A percentile compares a stretch with the other conserved stretches of the same genome.
These are phyloP conservation scores for Fraxinus ornus DNA, from an alignment of 305 asterid species.

Conservation along the genomic window DNA sequence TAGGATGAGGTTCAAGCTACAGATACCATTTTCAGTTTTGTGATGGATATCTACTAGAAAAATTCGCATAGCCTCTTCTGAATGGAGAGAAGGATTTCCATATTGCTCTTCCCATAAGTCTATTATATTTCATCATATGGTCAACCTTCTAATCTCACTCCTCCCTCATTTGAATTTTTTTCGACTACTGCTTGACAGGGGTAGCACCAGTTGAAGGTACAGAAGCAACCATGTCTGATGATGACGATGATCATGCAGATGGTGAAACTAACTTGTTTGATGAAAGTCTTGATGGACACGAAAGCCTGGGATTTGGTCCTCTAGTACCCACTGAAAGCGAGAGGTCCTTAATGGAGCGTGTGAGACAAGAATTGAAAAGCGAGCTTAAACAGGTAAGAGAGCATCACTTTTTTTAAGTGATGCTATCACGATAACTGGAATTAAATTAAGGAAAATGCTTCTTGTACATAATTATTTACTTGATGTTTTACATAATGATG, in stretches of 20 bases:
- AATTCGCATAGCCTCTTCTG: background rate
- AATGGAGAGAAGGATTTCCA: background rate
- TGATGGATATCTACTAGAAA: background rate
- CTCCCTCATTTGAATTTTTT: background rate
- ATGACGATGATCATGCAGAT: conserved; percentile 86
- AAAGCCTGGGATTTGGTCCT: conserved; percentile 92
- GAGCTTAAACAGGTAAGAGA: conserved; percentile 86
- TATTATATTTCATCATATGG: background rate
- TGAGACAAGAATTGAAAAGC: conserved; percentile 82
- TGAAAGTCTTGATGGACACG: conserved; percentile 74
- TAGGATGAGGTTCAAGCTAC: background rate
- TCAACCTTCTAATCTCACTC: background rate
- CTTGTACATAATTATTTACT: background rate
- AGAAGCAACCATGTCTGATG: conserved; percentile 99
- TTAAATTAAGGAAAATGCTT: background rate
- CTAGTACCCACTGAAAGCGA: conserved; percentile 89
- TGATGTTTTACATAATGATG: background rate
- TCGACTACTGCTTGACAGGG: conserved; percentile 41
- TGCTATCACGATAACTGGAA: background rate
- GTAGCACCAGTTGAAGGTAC: conserved; percentile 92
- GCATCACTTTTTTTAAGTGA: background rate
- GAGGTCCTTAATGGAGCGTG: conserved; percentile 95
- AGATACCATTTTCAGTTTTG: background rate
- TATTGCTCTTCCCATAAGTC: background rate
- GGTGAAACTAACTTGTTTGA: conserved; percentile 84